Evolutionary conservation across 176 grass and related monocot species (phyloP).

Genomic region (Bolboschoenus planiculmis): DNA sequence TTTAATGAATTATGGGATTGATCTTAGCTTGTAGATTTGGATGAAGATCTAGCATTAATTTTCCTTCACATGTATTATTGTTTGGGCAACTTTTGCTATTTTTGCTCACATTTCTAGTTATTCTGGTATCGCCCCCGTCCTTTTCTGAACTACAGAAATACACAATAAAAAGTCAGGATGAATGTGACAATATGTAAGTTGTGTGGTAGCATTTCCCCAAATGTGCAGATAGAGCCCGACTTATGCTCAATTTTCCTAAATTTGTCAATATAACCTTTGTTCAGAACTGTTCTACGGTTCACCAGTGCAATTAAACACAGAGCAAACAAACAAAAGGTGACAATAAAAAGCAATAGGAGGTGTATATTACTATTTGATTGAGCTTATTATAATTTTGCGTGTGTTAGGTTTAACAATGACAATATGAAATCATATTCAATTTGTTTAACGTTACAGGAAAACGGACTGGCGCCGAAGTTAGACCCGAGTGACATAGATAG

Average conservation of each 20-base stretch:
- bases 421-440: not conserved
- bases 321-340: not conserved
- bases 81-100: not conserved
- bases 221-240: not conserved
- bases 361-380: not conserved
- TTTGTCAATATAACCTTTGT: not conserved
- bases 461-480: conserved; percentile 32
- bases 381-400: not conserved
- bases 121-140: not conserved
- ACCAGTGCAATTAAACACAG: not conserved
- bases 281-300: not conserved
- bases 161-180: not conserved
- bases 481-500: conserved; percentile 62
- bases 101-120: not conserved
- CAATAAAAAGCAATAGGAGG: not conserved
- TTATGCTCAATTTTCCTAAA: not conserved
- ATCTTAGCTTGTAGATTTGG: not conserved
- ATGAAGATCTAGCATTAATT: not conserved
- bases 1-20: not conserved
- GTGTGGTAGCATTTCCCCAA: not conserved
- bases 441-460: conserved; percentile 38
- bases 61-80: not conserved
- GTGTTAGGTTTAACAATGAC: not conserved
- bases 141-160: not conserved
- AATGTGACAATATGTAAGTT: not conserved